Evolutionary conservation across 768 basidiomycete genomes (phyloP).

Genomic region (Mycena vitilis): DNA sequence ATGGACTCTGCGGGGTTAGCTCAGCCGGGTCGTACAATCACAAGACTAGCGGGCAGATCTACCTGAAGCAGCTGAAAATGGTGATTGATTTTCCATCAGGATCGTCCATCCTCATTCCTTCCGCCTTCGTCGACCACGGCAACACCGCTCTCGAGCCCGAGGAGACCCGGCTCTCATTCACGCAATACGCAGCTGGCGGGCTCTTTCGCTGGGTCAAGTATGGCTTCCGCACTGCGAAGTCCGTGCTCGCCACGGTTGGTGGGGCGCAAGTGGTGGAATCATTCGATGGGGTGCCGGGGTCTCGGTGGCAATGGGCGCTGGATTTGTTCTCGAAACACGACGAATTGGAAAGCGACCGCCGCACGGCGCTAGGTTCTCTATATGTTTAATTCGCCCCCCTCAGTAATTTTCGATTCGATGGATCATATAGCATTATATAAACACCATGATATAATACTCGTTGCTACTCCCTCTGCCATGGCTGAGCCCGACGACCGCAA

Average conservation of each 20-base stretch:
- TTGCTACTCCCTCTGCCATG: no score
- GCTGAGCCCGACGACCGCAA: no score
- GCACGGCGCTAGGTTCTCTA: background rate
- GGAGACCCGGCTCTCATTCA: slow-evolving; percentile 33
- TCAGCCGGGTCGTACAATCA: slow-evolving; percentile 34
- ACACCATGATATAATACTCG: no score
- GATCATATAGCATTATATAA: no score
- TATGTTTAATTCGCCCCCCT: background rate
- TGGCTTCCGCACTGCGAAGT: slow-evolving; percentile 25
- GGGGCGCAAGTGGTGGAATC: background rate
- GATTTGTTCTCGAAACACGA: slow-evolving; percentile 12
- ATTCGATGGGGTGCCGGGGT: slow-evolving; percentile 7
- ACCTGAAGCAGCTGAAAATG: slow-evolving; percentile 32
- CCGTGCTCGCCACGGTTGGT: background rate
- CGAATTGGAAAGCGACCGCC: slow-evolving; percentile 4
- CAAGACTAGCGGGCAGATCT: slow-evolving; percentile 32
- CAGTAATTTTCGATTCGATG: no score
- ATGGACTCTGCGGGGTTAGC: slow-evolving; percentile 33
- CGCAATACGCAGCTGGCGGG: slow-evolving; percentile 37
- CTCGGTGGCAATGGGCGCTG: slow-evolving; percentile 14
- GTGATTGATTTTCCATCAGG: slow-evolving; percentile 37
- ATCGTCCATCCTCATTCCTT: slow-evolving; percentile 33
- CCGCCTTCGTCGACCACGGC: slow-evolving; percentile 33
- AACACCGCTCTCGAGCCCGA: slow-evolving; percentile 32
- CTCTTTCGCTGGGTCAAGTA: slow-evolving; percentile 38